phyloP scores from a whole-genome alignment of 179 eudicot species.

The Actinidia arguta region DNA sequence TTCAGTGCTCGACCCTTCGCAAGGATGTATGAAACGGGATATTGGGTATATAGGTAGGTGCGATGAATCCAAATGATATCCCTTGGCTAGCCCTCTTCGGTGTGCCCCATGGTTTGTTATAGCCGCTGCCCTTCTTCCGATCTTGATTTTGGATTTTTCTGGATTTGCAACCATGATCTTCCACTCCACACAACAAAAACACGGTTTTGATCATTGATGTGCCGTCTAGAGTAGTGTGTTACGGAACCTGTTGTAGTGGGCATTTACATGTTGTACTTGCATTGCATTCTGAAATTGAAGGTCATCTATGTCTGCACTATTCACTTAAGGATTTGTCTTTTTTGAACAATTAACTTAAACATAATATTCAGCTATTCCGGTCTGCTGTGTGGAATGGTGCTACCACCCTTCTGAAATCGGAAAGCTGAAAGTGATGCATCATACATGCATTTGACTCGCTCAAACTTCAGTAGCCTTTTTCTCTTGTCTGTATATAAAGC shows the following conservation, averaged over 20 bases:
- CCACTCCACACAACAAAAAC: not conserved
- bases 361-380: not conserved
- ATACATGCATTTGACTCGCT: conserved; percentile 10
- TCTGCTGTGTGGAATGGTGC: not conserved
- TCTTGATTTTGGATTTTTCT: not conserved
- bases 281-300: not conserved
- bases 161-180: not conserved
- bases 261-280: not conserved
- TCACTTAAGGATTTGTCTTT: too few species aligned
- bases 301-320: not conserved
- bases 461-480: not conserved
- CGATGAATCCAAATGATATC: too few species aligned
- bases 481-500: not conserved
- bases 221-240: not conserved
- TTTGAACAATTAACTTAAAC: not conserved
- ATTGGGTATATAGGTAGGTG: too few species aligned
- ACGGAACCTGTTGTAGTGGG: not conserved
- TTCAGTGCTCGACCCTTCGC: too few species aligned
- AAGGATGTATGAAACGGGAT: too few species aligned
- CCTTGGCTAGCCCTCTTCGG: too few species aligned
- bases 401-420: not conserved
- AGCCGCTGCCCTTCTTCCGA: not conserved
- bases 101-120: not conserved
- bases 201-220: not conserved
- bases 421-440: conserved; percentile 6